Conservation (phyloP, 2,329 filamentous ascomycete species). For the Fusarium algeriense region DNA sequence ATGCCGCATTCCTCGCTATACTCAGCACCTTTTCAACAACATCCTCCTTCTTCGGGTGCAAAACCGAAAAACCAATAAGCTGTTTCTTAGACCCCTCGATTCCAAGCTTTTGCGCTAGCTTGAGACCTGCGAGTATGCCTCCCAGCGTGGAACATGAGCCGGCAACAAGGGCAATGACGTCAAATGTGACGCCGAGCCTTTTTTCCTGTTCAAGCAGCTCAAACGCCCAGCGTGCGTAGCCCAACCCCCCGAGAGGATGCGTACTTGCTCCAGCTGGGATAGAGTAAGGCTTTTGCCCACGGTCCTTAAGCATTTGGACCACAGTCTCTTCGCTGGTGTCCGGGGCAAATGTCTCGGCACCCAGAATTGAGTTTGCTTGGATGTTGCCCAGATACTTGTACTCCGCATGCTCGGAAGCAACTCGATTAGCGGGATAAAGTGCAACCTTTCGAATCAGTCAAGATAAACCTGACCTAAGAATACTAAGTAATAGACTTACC, state of each 20-base stretch:
- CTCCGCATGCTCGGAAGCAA: constrained; percentile 9
- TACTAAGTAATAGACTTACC: not conserved
- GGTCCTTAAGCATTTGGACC: not conserved
- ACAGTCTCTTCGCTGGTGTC: constrained; percentile 17
- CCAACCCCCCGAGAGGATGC: constrained; percentile 22
- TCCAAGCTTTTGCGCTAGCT: constrained; percentile 17
- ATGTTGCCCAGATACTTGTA: constrained; percentile 29
- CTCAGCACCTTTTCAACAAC: constrained; percentile 11
- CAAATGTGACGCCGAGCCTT: constrained; percentile 15
- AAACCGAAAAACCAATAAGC: constrained; percentile 20
- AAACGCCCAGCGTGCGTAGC: constrained; percentile 33
- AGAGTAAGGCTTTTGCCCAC: constrained; percentile 18
- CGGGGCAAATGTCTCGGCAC: constrained; percentile 24
- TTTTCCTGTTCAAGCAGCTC: constrained; percentile 27
- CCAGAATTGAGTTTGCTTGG: constrained; percentile 23
- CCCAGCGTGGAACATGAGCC: constrained; percentile 31
- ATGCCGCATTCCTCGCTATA: constrained; percentile 22
- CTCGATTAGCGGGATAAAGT: constrained; percentile 20
- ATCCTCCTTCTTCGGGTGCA: not conserved
- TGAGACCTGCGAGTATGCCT: constrained; percentile 27
- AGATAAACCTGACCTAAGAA: rapidly evolving
- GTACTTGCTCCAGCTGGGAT: constrained; percentile 29
- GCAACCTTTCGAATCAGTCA: constrained; percentile 11
- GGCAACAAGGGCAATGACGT: constrained; percentile 15
- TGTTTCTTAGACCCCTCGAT: constrained; percentile 10